A percentile compares a stretch with the other conserved stretches of the same genome.
phyloP scores from a whole-genome alignment of 495 filamentous ascomycete species.

The Emericellopsis terricola region DNA sequence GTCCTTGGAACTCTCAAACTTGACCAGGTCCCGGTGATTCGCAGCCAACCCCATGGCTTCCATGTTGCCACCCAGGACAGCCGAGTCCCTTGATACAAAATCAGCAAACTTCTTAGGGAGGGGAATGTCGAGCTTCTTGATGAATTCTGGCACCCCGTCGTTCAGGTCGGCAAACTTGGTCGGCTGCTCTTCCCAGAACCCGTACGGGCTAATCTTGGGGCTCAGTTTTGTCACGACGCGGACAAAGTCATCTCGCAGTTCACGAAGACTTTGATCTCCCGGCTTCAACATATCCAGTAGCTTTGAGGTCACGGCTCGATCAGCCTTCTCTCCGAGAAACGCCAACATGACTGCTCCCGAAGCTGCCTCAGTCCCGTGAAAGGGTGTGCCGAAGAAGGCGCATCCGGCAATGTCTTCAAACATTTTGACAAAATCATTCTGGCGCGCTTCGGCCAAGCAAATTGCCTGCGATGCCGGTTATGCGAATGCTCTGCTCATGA shows the following conservation, averaged over 20 bases:
- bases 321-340: conserved; percentile 10
- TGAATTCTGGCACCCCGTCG: conserved; percentile 8
- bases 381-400: conserved; percentile 20
- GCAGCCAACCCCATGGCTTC: conserved; percentile 13
- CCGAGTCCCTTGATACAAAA: neutral
- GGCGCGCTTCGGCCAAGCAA: conserved; percentile 8
- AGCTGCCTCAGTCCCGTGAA: conserved; percentile 13
- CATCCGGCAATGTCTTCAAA: conserved; percentile 16
- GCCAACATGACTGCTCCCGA: conserved; percentile 13
- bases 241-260: conserved; percentile 9
- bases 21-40: conserved; percentile 17
- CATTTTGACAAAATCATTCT: conserved; percentile 12
- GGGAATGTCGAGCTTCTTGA: neutral
- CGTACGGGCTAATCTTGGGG: conserved; percentile 12
- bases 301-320: conserved; percentile 10
- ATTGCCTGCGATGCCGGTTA: no score
- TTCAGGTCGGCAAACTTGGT: conserved; percentile 13
- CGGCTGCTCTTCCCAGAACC: conserved; percentile 15
- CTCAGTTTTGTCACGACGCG: conserved; percentile 10
- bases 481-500: no score
- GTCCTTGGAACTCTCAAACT: conserved; percentile 16
- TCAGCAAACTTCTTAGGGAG: neutral
- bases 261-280: conserved; percentile 11
- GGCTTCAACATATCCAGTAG: conserved; percentile 16
- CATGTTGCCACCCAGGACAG: conserved; percentile 8